These are phyloP conservation scores for Collybia sp. DNA, from an alignment of 768 basidiomycete genomes.

Conservation along the genomic window DNA sequence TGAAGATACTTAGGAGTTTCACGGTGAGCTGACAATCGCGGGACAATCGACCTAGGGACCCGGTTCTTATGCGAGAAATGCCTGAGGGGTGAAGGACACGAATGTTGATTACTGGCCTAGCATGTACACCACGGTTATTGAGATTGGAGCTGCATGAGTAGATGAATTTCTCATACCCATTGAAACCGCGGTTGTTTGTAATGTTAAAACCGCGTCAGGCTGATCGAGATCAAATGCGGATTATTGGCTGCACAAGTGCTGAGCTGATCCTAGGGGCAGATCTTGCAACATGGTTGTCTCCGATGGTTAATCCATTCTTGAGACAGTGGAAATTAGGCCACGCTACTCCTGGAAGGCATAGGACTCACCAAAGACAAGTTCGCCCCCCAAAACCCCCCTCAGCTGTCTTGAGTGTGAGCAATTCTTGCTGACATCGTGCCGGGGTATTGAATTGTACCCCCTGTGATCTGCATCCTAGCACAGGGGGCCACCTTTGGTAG, in stretches of 20 bases:
- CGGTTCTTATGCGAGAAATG: too few relatives aligned
- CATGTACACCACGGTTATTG: conserved; percentile 57
- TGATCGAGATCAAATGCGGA: conserved; percentile 21
- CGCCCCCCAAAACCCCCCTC: not conserved
- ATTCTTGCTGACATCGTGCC: not conserved
- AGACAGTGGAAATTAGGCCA: not conserved
- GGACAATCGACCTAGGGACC: too few relatives aligned
- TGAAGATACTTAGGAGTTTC: too few relatives aligned
- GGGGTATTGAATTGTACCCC: not conserved
- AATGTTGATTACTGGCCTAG: too few relatives aligned
- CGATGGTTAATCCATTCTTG: conserved; percentile 27
- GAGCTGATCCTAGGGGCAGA: conserved; percentile 38
- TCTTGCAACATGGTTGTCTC: conserved; percentile 42
- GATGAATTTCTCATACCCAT: conserved; percentile 4
- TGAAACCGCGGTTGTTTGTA: not conserved
- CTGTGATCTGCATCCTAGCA: not conserved
- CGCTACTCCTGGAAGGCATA: not conserved
- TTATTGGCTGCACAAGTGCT: conserved; percentile 26
- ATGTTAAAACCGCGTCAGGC: conserved; percentile 8
- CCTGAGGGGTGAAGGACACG: too few relatives aligned
- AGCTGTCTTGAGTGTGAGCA: not conserved
- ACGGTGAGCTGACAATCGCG: too few relatives aligned
- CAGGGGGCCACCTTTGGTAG: not conserved
- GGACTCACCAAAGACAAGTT: not conserved
- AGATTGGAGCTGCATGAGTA: conserved; percentile 4